Base-by-base conservation (phyloP, 2,329 filamentous ascomycete species). In the Microascus cirrosus region DNA sequence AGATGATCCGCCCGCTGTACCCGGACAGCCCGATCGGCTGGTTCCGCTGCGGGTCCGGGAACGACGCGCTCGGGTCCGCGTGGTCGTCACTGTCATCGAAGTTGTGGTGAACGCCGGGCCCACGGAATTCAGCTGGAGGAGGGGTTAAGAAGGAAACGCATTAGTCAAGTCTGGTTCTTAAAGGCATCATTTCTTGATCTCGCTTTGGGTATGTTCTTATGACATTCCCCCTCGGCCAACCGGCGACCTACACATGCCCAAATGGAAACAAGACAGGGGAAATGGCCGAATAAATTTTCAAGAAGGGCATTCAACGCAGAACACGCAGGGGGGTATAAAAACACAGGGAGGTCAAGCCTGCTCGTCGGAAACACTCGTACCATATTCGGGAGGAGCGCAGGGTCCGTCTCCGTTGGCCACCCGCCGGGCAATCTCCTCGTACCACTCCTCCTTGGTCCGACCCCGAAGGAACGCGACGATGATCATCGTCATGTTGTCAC, bases 401-500 rank as follows among this genome's bases (percentile, higher is more conserved):
- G 94, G 94, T 68, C 94, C 94, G 75, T 99, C 94, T 74, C 93
- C 94, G 71, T 93, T 92, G 66, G 92, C 90, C 73, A 99, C 94
- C 70, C 94, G 85, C 77, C 88, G 90, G 67, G 87, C 90, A 72
- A 99, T 88, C 77, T 92, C 87, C 68, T 96, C 90, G 73, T 99
- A 99, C 94, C 94, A 99, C 76, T 96, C 88, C 69, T 96, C 92
- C 82, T 95, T 95, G 66, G 85, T 89, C 80, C 89, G 91, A 71
- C 93, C 94, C 68, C 89, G 84, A 65, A 99, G 82, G 70, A 99
- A 84, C 64, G 87, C 94, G 68, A 99, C 77, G 63, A 99, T 82
- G 65, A 87, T 78, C 88, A 99, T 97, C 65, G 94, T 99, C 94
- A 99, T 99, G 79, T 99, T 99, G 78, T 99, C 94, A 73, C 94